These are phyloP conservation scores for Penicillium sp. DNA, from an alignment of 2,329 filamentous ascomycete species.

Conservation along the genomic window DNA sequence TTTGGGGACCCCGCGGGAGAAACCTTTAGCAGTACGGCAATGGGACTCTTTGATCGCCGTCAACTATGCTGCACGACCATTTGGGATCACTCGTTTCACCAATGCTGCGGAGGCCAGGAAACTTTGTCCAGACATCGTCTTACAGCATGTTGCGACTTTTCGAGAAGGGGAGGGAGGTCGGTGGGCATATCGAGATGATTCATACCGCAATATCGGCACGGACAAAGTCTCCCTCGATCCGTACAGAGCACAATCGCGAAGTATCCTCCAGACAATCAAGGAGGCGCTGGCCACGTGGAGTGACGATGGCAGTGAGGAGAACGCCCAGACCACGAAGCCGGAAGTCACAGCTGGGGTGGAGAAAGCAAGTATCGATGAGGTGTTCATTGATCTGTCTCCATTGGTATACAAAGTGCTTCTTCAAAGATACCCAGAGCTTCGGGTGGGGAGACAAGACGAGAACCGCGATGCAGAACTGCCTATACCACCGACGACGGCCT, in stretches of 20 bases:
- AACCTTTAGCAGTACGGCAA: conserved; percentile 88
- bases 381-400: conserved; percentile 86
- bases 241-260: conserved; percentile 79
- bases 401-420: conserved; percentile 74
- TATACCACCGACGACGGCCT: conserved; percentile 64
- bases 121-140: conserved; percentile 75
- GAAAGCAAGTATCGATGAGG: conserved; percentile 93
- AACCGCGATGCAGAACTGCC: conserved; percentile 61
- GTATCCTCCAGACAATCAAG: conserved; percentile 75
- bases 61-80: conserved; percentile 85
- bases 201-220: conserved; percentile 71
- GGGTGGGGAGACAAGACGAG: conserved; percentile 52
- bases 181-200: conserved; percentile 87
- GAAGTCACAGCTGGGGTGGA: conserved; percentile 60
- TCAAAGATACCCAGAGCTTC: conserved; percentile 70
- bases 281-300: conserved; percentile 58
- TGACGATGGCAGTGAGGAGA: conserved; percentile 20
- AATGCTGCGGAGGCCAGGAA: conserved; percentile 77
- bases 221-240: conserved; percentile 95
- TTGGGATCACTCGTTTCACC: conserved; percentile 75
- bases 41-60: conserved; percentile 94
- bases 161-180: conserved; percentile 77
- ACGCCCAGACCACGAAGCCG: conserved; percentile 23
- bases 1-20: conserved; percentile 66
- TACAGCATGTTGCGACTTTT: conserved; percentile 94